Evolutionary conservation across 169 alveolate species (phyloP), one percentile per base, ranked within the genome.

Genomic region (Theileria equi): DNA sequence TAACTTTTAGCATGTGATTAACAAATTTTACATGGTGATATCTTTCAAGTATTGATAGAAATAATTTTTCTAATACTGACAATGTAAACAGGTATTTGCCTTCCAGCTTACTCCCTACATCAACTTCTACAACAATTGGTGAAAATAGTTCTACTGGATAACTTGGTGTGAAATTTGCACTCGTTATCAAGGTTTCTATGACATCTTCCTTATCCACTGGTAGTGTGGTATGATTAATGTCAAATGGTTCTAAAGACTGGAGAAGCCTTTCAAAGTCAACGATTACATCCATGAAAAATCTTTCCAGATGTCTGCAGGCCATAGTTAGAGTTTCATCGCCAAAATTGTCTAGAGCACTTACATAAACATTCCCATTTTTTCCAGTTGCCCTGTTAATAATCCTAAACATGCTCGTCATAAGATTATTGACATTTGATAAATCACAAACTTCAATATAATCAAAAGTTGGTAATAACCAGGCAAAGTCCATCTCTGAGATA

Each of bases 391-490:
- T 21, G 38, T 41, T 29, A 17, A 62, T 1, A 11, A 40, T 5
- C 41, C 10, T 28, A n/a, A 61, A 21, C 25, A 34, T 6, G 23
- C 31, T 17, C 19, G 47, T 21, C 23, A 55, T n/a, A 0, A 53
- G 25, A 28, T 48, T 13, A 17, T 17, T 32, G 11, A 74, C 26
- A 11, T 50, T 26, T 29, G 38, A 60, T 2, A 64, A 21, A 23
- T 74, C 80, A 5, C 44, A 38, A 0, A 66, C 13, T 11, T 74
- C 84, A 17, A 65, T 7, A 38, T 34, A 74, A 13, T 63, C 67
- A 26, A 74, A 65, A 11, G 84, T 16, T 7, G 84, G 84, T 1
- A 74, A 49, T 21, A 74, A 45, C 84, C 84, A 74, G 8, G 3
- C n/a, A 19, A 74, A 62, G 29, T 74, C 84, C 8, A 17, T 17